Base-by-base conservation (phyloP, 176 grass and related monocot species). In the Cymbopogon citratus region DNA sequence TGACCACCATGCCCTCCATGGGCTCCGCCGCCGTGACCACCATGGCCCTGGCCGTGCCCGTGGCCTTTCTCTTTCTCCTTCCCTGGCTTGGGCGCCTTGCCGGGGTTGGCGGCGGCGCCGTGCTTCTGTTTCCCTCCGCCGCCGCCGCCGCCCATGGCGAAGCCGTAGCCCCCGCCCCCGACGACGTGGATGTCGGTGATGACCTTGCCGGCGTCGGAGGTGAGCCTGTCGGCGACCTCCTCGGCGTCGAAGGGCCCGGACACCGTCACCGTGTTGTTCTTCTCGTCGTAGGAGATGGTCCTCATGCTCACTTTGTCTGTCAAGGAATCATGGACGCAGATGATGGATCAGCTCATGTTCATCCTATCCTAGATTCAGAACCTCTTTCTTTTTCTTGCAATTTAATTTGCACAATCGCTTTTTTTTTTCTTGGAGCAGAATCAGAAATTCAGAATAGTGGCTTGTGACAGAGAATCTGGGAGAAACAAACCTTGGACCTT, bases 231-330 rank as follows among this genome's bases (percentile, higher is more conserved):
- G 0, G 87, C 81, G 54, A 97, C 70, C 72, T 84, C 87, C 1
- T 94, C 83, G 18, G 65, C 83, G 69, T 97, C 88, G 70, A 97
- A 97, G 12, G 87, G 90, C 35, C 94, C 94, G 1, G 90, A 78
- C 29, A 97, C 81, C 7, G 67, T 87, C 71, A 97, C 87, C 57
- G 83, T 88, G 60, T 80, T 87, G 80, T 5, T 90, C 91, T 89
- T 90, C 49, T 94, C 91, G 68, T 94, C 91, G 73, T 87, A 97
- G 19, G 88, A 45, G 66, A 94, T 90, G 23, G 57, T 71, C 75
- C 84, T 85, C 62, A 97, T 80, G 78, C 65, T 84, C 45, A 82
- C 85, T 23, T 80, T 89, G 63, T 90, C 94, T 97, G 71, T 56
- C 1, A 7, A 28, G 0, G 21, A 36, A 27, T 27, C 3, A 45